Evolutionary conservation across 495 filamentous ascomycete species (phyloP).

Genomic region (Talaromyces borbonicus): DNA sequence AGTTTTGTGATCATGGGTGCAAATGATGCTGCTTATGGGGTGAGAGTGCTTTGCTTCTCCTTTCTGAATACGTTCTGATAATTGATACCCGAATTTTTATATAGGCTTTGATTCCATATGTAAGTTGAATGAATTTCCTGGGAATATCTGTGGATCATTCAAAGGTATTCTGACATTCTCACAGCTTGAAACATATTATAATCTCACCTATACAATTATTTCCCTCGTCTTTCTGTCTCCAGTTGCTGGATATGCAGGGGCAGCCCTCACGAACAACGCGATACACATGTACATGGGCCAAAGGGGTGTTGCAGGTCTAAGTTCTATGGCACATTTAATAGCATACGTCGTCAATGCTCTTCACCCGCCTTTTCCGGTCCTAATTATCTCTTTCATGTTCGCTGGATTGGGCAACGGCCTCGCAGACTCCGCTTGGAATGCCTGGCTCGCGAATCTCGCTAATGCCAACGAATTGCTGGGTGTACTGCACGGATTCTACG

Average conservation of each 20-base stretch:
- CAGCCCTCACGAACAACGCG: slow-evolving; percentile 42
- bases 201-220: slow-evolving; percentile 41
- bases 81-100: neutral
- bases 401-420: slow-evolving; percentile 49
- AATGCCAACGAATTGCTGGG: slow-evolving; percentile 47
- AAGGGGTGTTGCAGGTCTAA: slow-evolving; percentile 58
- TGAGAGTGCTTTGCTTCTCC: slow-evolving; percentile 28
- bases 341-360: slow-evolving; percentile 44
- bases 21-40: slow-evolving; percentile 75
- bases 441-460: slow-evolving; percentile 48
- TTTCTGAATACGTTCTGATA: neutral
- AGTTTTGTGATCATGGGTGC: slow-evolving; percentile 69
- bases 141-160: neutral
- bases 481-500: slow-evolving; percentile 47
- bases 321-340: slow-evolving; percentile 48
- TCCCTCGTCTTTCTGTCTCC: slow-evolving; percentile 52
- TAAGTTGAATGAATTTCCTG: slow-evolving; percentile 12
- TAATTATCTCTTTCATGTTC: slow-evolving; percentile 44
- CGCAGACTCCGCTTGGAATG: slow-evolving; percentile 51
- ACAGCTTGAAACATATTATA: slow-evolving; percentile 47
- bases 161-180: neutral
- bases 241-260: slow-evolving; percentile 42
- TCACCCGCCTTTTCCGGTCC: slow-evolving; percentile 48
- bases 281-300: slow-evolving; percentile 54
- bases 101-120: slow-evolving; percentile 47